Base-by-base conservation (phyloP, 257 asterid species). In the Fraxinus cuspidata region DNA sequence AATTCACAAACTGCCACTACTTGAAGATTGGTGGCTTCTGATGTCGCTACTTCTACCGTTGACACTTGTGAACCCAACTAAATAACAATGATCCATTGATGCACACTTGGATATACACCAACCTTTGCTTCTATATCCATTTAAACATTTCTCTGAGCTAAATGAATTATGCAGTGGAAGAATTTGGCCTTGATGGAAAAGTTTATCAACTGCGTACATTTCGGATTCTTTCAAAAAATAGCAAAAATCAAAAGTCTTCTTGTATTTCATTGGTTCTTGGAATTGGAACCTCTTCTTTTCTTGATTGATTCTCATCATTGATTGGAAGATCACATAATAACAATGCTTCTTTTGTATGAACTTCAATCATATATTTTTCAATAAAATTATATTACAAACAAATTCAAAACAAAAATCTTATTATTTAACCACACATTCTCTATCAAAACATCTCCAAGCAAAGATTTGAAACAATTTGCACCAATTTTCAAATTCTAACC, bases 161-260 rank as follows among this genome's bases (percentile, higher is more conserved):
- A 90, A 70, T 0, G 97, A 90, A 34, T 91, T 84, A 37, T 96
- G 92, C 5, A 89, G 15, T 0, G 99, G 97, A 37, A 95, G 86
- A 47, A 95, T 90, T 79, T 87, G 96, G 42, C 99, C 99, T 71
- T 79, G 87, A 83, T 87, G 90, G 49, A 95, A 95, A 29, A 95
- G 81, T 18, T 92, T 93, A 74, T 95, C 99, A 1, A 97, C 98
- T 0, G 88, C 86, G n/a, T 96, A 91, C 97, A 91, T 91, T 77
- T 91, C 93, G 0, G 91, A 81, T 38, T 88, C 92, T 60, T 81
- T 83, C 0, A 86, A 84, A 7, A 80, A 11, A 1, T 85, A 82
- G 69, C 89, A 84, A 68, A 95, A 95, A 80, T 93, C 88, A 49
- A 95, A 95, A 95, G 2, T 93, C 97, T 42, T 92, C 96, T 11